Percentiles rank a stretch among this genome's conserved stretches.
These are phyloP conservation scores for Solanum paucissectum DNA, from an alignment of 257 asterid genomes.

Conservation along the genomic window DNA sequence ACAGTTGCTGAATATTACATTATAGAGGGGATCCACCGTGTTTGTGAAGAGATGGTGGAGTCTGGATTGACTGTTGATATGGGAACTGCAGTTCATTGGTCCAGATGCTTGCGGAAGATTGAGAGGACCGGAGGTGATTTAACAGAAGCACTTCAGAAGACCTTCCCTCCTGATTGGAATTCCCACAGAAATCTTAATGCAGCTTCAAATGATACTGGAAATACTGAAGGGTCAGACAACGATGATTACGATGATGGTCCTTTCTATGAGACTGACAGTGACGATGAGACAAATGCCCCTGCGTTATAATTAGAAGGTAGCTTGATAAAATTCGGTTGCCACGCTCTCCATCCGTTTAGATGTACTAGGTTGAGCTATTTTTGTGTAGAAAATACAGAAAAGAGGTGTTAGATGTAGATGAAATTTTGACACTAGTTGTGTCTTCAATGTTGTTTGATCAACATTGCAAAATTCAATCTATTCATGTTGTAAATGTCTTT, in stretches of 20 bases:
- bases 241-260: slow-evolving; percentile 6
- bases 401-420: background rate
- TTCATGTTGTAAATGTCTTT: background rate
- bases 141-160: slow-evolving; percentile 87
- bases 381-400: background rate
- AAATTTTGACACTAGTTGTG: background rate
- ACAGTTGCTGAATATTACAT: slow-evolving; percentile 73
- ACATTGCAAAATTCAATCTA: background rate
- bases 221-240: slow-evolving; percentile 17
- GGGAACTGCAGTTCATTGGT: slow-evolving; percentile 99
- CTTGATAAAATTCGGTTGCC: background rate
- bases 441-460: background rate
- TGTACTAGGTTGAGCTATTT: background rate
- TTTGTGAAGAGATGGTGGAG: slow-evolving; percentile 73
- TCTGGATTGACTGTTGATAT: slow-evolving; percentile 57
- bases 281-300: slow-evolving; percentile 7
- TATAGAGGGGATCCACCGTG: slow-evolving; percentile 34
- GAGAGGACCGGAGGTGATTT: slow-evolving; percentile 72
- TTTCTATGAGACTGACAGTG: slow-evolving; percentile 8
- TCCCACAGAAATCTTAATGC: slow-evolving; percentile 47
- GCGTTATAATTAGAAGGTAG: background rate
- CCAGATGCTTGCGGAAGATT: slow-evolving; percentile 65
- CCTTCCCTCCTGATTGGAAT: slow-evolving; percentile 97
- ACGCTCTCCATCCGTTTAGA: background rate
- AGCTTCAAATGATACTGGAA: slow-evolving; percentile 23